phyloP scores from a whole-genome alignment of 1,139 yeast species.

The Saccharomyces uvarum region DNA sequence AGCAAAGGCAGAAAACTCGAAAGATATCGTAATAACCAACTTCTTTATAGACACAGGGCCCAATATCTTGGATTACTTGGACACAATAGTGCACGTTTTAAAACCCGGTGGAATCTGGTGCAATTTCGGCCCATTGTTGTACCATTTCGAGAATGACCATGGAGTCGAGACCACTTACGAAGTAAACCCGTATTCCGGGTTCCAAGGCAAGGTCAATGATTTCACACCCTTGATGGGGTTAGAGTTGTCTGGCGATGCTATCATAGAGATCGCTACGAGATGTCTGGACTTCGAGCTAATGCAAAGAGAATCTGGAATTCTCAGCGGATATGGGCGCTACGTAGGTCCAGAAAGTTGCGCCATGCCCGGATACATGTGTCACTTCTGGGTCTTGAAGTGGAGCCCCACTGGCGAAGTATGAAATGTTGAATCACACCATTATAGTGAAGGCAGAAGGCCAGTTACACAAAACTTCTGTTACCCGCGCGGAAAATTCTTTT shows the following conservation, averaged over 20 bases:
- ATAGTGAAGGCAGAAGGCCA: neutral
- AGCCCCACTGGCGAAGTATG: neutral
- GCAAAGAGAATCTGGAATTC: conserved; percentile 6
- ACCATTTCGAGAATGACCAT: conserved; percentile 70
- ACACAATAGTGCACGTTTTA: conserved; percentile 48
- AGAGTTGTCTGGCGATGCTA: conserved; percentile 14
- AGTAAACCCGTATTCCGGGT: conserved; percentile 12
- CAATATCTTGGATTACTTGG: conserved; percentile 62
- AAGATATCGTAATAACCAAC: conserved; percentile 58
- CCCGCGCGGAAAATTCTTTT: conserved; percentile 1
- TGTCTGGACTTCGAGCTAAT: conserved; percentile 8
- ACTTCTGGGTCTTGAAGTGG: conserved; percentile 14
- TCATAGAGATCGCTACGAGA: conserved; percentile 8
- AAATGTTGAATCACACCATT: neutral
- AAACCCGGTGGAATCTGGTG: conserved; percentile 61
- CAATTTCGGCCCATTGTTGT: conserved; percentile 76
- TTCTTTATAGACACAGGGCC: conserved; percentile 77
- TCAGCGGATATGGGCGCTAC: conserved; percentile 13
- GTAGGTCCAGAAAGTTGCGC: conserved; percentile 5
- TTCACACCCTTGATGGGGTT: conserved; percentile 13
- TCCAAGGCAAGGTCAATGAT: conserved; percentile 2
- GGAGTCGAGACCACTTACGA: conserved; percentile 15
- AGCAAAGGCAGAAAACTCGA: conserved; percentile 33
- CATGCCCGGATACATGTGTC: conserved; percentile 12
- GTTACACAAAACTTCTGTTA: neutral